Percentiles rank a stretch among this genome's conserved stretches.
Conservation (phyloP, 2,329 filamentous ascomycete genomes). For the Pseudogymnoascus sp. region DNA sequence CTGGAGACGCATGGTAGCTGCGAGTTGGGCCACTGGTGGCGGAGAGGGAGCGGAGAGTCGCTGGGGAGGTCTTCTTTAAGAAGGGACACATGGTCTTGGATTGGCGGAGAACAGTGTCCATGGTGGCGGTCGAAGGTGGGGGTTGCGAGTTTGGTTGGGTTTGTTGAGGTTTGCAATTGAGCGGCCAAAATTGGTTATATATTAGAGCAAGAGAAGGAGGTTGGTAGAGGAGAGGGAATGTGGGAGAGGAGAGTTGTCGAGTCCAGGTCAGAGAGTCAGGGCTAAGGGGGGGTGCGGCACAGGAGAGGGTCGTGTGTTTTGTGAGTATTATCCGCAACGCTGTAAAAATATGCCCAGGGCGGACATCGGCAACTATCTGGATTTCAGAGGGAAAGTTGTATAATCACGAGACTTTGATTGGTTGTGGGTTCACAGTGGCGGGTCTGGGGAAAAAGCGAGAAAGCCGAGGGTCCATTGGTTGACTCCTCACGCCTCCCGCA, state of each 20-base stretch:
- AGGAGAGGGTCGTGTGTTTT: not conserved
- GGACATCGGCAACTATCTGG: not conserved
- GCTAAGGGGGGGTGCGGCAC: not conserved
- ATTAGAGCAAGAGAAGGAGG: not conserved
- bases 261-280: not conserved
- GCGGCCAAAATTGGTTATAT: not conserved
- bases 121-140: slow-evolving; percentile 33
- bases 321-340: not conserved
- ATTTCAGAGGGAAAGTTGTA: not conserved
- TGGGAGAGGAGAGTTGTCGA: not conserved
- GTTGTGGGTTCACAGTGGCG: not conserved
- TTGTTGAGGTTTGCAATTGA: not conserved
- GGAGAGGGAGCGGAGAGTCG: slow-evolving; percentile 82
- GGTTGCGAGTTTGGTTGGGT: not conserved
- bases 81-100: slow-evolving; percentile 97
- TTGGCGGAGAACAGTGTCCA: slow-evolving; percentile 93
- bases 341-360: not conserved
- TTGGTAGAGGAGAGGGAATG: not conserved
- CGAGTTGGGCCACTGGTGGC: slow-evolving; percentile 54
- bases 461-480: not conserved
- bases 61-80: slow-evolving; percentile 86
- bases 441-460: not conserved
- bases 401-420: not conserved
- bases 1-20: slow-evolving; percentile 53
- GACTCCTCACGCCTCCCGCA: not conserved